Percentiles rank a stretch among this genome's conserved stretches.
These are phyloP conservation scores for Phytophthora lateralis DNA, from an alignment of 352 stramenopile genomes.

Conservation along the genomic window DNA sequence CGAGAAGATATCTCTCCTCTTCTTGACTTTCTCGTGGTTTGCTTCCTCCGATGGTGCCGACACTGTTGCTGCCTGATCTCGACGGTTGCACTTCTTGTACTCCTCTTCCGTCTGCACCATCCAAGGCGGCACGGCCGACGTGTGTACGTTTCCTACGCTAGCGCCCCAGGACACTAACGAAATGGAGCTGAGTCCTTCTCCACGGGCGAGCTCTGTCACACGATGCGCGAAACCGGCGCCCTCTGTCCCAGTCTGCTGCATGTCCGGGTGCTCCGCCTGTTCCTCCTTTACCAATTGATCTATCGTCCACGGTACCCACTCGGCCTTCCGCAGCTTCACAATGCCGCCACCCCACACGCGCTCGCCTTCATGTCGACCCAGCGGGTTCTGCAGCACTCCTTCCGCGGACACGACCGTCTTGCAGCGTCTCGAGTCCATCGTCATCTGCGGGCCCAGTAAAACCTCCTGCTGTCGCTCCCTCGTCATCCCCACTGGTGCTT, in stretches of 20 bases:
- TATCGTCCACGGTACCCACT: constrained; percentile 66
- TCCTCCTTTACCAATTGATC: constrained; percentile 60
- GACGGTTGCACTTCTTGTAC: constrained; percentile 64
- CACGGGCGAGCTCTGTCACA: constrained; percentile 51
- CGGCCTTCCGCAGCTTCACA: constrained; percentile 54
- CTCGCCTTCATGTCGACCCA: constrained; percentile 52
- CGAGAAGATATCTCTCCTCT: constrained; percentile 43
- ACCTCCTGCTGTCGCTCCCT: constrained; percentile 12
- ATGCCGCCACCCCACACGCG: constrained; percentile 75
- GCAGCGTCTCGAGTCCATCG: neutral
- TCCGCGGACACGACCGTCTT: constrained; percentile 42
- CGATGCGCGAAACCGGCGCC: constrained; percentile 37
- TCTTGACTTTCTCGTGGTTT: constrained; percentile 14
- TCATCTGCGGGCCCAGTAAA: constrained; percentile 11
- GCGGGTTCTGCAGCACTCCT: constrained; percentile 56
- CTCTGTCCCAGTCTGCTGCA: constrained; percentile 10
- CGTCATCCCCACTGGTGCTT: neutral
- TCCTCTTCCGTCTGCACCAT: constrained; percentile 75
- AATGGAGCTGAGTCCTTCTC: constrained; percentile 53
- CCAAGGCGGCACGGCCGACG: constrained; percentile 68
- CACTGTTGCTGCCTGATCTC: constrained; percentile 15
- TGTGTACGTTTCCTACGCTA: constrained; percentile 67
- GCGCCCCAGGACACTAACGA: constrained; percentile 42
- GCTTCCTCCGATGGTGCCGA: neutral
- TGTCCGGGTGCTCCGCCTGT: constrained; percentile 19